Base-by-base conservation (phyloP, 148 eudicot species). In the Diospyros kaki region DNA sequence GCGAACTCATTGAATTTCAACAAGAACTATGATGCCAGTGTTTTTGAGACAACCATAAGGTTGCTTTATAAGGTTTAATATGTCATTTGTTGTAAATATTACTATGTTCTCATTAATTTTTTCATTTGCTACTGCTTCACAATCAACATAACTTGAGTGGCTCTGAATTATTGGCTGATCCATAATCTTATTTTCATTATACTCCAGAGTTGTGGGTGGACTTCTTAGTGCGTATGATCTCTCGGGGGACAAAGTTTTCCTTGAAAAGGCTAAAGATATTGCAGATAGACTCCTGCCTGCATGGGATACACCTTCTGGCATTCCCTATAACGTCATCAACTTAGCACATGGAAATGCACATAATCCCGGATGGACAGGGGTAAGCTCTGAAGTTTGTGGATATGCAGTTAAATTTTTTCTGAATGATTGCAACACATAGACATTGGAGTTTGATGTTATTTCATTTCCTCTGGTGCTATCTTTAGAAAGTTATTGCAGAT, bases 31-130 rank as follows among this genome's bases (percentile, higher is more conserved):
- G 98, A 91, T 66, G 98, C 97, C 58, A 94, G 98, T 77, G 98
- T 94, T 75, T 94, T 94, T 72, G 98, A 94, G 90, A 94, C 98
- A 84, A 94, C 97, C 87, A 94, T 94, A 93, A 96, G 99, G 99
- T 96, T 89, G 85, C 93, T 83, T 81, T 88, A 85, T 85, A 82
- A 89, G 93, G 91, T 92, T 92, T 89, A 89, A 73, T 70, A 44
- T 80, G 75, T 81, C 65, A 69, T 78, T 76, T 66, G 28, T 17
- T 79, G n/a, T 48, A 28, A 28, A 28, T 65, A 71, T 56, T 71
- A 18, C 1, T 71, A 38, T 28, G n/a, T n/a, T n/a, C 9, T 71
- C 38, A 5, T 61, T 64, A 2, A 38, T 52, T 54, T 28, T 15
- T 54, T 43, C 44, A 74, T 44, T 60, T 75, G 51, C 64, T 66